Base-by-base conservation (phyloP, 441 rosid genomes). In the Gossypium gossypioides region DNA sequence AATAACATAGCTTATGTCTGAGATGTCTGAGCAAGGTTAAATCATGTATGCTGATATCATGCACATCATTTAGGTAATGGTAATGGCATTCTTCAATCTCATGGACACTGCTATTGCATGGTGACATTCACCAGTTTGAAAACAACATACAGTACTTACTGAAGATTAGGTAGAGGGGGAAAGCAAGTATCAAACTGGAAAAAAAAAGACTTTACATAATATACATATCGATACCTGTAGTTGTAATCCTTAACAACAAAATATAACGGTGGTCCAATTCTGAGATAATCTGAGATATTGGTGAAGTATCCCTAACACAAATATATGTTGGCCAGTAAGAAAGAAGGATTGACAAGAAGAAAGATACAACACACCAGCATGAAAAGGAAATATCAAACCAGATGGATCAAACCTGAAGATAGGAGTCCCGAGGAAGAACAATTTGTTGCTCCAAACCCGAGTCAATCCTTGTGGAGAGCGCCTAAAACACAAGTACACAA, bases 361-460 rank as follows among this genome's bases (percentile, higher is more conserved):
- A 56, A 40, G 42, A 68, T 58, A 71, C 56, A 74, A 55, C 59
- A 76, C 22, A 16, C 46, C 61, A 68, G 10, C 54, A 52, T 3
- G 7, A 51, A 68, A 66, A 29, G 15, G 72, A 18, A 22, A 51
- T 51, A 29, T 27, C 48, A 51, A 68, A 68, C 16, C 15, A 51
- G 61, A 68, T 9, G 27, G 71, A 62, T 68, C 46, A 58, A 86
- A 93, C 98, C 96, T 95, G 99, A 81, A 95, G 96, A 83, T 92
- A 95, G 0, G 99, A 95, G 79, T 95, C 97, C 51, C 84, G 87
- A 16, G 99, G 97, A 84, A 95, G 99, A 79, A 95, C 99, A 84
- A 92, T 88, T 79, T 91, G 85, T 79, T 95, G 97, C 75, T 95
- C 99, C 86, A 95, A 81, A 78, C 99, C 99, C 72, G 99, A 90